Conservation (phyloP, 495 filamentous ascomycete species). For the Trichoderma gamsii region DNA sequence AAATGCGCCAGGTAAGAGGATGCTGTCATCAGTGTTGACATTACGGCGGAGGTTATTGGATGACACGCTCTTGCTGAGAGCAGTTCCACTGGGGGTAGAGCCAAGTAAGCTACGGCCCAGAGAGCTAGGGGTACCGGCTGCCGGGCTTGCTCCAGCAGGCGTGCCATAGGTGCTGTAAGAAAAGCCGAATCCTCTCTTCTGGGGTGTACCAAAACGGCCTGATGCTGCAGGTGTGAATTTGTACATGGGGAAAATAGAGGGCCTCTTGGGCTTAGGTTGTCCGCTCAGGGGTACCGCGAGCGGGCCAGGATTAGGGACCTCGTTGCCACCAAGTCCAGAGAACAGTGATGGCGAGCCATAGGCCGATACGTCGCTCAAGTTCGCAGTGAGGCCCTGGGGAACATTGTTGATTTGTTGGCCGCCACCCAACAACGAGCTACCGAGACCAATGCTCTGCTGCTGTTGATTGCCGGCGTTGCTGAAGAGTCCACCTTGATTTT, state of each 20-base stretch:
- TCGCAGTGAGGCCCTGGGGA: conserved; percentile 65
- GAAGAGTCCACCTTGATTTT: conserved; percentile 38
- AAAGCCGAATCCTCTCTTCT: conserved; percentile 78
- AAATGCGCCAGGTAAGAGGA: conserved; percentile 81
- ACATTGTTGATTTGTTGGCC: conserved; percentile 31
- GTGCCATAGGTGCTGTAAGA: conserved; percentile 84
- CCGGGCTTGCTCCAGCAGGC: conserved; percentile 52
- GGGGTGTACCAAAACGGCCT: conserved; percentile 72
- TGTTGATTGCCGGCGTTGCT: conserved; percentile 40
- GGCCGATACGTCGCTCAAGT: conserved; percentile 67
- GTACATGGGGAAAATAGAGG: conserved; percentile 75
- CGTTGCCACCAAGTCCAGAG: conserved; percentile 57
- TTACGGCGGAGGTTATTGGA: conserved; percentile 57
- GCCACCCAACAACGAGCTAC: conserved; percentile 35
- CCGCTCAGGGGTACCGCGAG: conserved; percentile 80
- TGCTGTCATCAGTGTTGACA: conserved; percentile 61
- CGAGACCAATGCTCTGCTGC: conserved; percentile 40
- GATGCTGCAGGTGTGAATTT: conserved; percentile 78
- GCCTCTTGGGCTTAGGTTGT: conserved; percentile 61
- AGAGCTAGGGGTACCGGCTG: conserved; percentile 61
- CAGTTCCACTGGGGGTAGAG: conserved; percentile 48
- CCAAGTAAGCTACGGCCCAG: conserved; percentile 61
- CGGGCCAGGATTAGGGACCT: conserved; percentile 64
- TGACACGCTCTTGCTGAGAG: conserved; percentile 57
- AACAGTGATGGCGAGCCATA: conserved; percentile 83